phyloP scores from a whole-genome alignment of 2,329 filamentous ascomycete genomes.

The Scytalidium lignicola region DNA sequence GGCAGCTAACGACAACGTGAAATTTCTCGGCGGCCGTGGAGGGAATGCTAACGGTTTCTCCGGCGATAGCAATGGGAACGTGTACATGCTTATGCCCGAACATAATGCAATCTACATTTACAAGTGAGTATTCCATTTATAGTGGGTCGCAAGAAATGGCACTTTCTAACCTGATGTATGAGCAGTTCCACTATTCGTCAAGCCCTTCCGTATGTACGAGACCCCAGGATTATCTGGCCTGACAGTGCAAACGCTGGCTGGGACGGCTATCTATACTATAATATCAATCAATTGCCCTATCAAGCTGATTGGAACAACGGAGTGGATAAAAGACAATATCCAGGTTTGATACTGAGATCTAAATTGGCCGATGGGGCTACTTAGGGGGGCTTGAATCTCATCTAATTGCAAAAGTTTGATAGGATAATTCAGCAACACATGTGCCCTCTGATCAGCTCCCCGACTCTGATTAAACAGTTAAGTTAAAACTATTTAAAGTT shows the following conservation, averaged over 20 bases:
- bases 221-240: slow-evolving; percentile 39
- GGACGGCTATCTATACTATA: slow-evolving; percentile 43
- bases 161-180: not conserved
- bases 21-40: slow-evolving; percentile 38
- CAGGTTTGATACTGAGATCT: slow-evolving; percentile 38
- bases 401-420: slow-evolving; percentile 8
- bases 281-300: slow-evolving; percentile 44
- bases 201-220: slow-evolving; percentile 33
- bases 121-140: slow-evolving; percentile 19
- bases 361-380: slow-evolving; percentile 35
- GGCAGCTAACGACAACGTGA: slow-evolving; percentile 39
- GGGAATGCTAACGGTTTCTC: slow-evolving; percentile 41
- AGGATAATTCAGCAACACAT: too few relatives aligned
- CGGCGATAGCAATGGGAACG: slow-evolving; percentile 35
- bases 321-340: slow-evolving; percentile 34
- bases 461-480: too few relatives aligned
- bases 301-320: slow-evolving; percentile 43
- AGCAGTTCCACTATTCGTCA: slow-evolving; percentile 28
- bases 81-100: slow-evolving; percentile 42
- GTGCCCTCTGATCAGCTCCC: too few relatives aligned
- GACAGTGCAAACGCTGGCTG: slow-evolving; percentile 36
- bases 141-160: not conserved
- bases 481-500: too few relatives aligned
- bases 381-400: slow-evolving; percentile 20
- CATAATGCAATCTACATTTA: slow-evolving; percentile 41